phyloP scores from a whole-genome alignment of 768 basidiomycete species.

The Boletus huronensis region DNA sequence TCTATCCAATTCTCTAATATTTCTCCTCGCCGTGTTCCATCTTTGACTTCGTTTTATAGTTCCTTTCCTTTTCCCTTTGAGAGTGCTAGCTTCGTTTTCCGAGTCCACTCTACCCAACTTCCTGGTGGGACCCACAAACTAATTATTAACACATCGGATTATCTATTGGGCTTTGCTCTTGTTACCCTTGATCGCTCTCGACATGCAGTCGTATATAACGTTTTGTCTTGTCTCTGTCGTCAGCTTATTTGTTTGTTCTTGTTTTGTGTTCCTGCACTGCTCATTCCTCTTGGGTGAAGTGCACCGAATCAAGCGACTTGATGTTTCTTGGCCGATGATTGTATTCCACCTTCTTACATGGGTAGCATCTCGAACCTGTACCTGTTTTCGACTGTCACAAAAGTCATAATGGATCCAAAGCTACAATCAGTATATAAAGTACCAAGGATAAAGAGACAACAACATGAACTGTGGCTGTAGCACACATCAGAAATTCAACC shows the following conservation, averaged over 20 bases:
- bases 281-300: slow-evolving; percentile 4
- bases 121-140: slow-evolving; percentile 25
- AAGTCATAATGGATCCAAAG: not conserved
- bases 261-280: slow-evolving; percentile 28
- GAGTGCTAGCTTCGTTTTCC: slow-evolving; percentile 17
- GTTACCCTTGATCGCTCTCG: slow-evolving; percentile 38
- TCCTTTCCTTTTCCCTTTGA: slow-evolving; percentile 9
- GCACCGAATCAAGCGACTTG: slow-evolving; percentile 10
- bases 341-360: not conserved
- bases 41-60: slow-evolving; percentile 24
- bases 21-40: slow-evolving; percentile 10
- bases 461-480: not conserved
- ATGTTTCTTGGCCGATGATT: slow-evolving; percentile 13
- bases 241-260: slow-evolving; percentile 27
- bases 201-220: slow-evolving; percentile 35
- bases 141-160: slow-evolving; percentile 28
- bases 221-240: slow-evolving; percentile 33
- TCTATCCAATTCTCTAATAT: slow-evolving; percentile 5
- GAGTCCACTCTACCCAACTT: slow-evolving; percentile 16
- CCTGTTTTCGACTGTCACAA: not conserved
- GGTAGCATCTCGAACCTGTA: not conserved
- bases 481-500: slow-evolving; percentile 15
- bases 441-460: not conserved
- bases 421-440: slow-evolving; percentile 13
- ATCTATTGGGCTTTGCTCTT: slow-evolving; percentile 32